Conservation (phyloP, 1,284 basidiomycete species). For the Gomphus bonarii region DNA sequence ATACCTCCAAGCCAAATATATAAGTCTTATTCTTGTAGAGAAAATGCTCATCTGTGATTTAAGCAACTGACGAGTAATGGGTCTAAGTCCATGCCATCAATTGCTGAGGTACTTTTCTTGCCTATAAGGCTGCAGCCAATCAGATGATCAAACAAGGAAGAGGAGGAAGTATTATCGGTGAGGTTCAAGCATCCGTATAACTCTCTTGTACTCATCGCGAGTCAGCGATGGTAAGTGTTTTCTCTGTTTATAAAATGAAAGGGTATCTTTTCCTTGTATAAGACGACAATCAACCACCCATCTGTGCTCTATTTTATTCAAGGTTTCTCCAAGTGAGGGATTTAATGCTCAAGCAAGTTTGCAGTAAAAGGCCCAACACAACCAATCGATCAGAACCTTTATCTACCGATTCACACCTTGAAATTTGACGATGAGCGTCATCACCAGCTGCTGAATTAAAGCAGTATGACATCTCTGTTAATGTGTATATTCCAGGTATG, state of each 20-base stretch:
- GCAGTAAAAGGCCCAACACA: constrained; percentile 26
- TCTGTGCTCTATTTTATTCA: not conserved
- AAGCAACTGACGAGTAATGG: constrained; percentile 18
- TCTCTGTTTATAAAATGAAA: constrained; percentile 20
- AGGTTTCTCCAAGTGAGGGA: constrained; percentile 8
- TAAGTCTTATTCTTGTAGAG: no score
- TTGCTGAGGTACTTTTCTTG: constrained; percentile 23
- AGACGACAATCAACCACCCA: not conserved
- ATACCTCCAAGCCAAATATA: no score
- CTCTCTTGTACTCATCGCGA: not conserved
- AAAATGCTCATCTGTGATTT: not conserved
- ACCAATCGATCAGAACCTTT: constrained; percentile 16
- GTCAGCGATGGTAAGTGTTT: constrained; percentile 13
- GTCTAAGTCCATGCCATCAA: constrained; percentile 23
- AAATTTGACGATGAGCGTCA: not conserved
- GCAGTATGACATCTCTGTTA: constrained; percentile 20
- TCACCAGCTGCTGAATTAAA: constrained; percentile 17
- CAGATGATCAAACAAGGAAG: constrained; percentile 26
- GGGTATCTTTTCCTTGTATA: constrained; percentile 12
- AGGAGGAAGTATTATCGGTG: constrained; percentile 26
- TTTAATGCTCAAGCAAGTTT: constrained; percentile 23
- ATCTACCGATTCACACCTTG: not conserved
- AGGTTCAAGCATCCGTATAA: constrained; percentile 8
- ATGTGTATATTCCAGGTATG: constrained; percentile 22
- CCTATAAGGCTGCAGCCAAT: constrained; percentile 26